These are phyloP conservation scores for Pythium rishiriense DNA, from an alignment of 352 stramenopile species.

Conservation along the genomic window DNA sequence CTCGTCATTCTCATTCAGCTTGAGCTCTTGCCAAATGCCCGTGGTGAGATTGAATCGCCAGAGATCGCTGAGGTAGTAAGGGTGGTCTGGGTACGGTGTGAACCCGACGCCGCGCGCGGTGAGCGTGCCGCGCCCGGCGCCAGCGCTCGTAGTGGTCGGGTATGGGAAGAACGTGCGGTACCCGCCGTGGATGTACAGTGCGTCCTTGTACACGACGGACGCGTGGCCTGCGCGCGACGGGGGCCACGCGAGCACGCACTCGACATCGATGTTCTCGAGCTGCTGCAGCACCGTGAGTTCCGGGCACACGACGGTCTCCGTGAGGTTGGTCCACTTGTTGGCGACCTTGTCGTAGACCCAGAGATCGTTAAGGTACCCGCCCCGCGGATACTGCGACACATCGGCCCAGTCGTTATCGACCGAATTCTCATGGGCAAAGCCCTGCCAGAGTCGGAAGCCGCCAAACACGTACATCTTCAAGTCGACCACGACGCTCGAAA, in stretches of 20 bases:
- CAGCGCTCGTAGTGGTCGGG: conserved; percentile 82
- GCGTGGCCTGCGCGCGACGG: conserved; percentile 84
- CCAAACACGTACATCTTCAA: conserved; percentile 87
- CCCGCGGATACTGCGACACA: conserved; percentile 72
- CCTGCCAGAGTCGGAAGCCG: conserved; percentile 95
- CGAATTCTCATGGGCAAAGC: conserved; percentile 91
- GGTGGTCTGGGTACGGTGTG: conserved; percentile 88
- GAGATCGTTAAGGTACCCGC: conserved; percentile 95
- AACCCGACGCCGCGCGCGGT: conserved; percentile 53
- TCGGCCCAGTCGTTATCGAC: conserved; percentile 85
- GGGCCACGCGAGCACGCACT: conserved; percentile 90
- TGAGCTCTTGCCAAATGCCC: conserved; percentile 71
- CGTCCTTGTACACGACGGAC: conserved; percentile 68
- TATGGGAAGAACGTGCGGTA: conserved; percentile 97
- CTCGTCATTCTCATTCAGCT: conserved; percentile 29
- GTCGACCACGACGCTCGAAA: conserved; percentile 74
- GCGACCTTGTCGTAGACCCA: conserved; percentile 81
- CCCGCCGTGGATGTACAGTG: conserved; percentile 90
- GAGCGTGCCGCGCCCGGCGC: conserved; percentile 68
- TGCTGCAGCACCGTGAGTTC: conserved; percentile 53
- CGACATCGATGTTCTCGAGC: conserved; percentile 61
- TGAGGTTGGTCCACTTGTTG: conserved; percentile 74
- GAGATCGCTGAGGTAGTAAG: conserved; percentile 94
- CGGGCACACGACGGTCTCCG: conserved; percentile 65
- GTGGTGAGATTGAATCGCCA: conserved; percentile 93